Percentiles rank a stretch among this genome's conserved stretches.
These are phyloP conservation scores for Globisporangium alternatum DNA, from an alignment of 352 stramenopile species.

Conservation along the genomic window DNA sequence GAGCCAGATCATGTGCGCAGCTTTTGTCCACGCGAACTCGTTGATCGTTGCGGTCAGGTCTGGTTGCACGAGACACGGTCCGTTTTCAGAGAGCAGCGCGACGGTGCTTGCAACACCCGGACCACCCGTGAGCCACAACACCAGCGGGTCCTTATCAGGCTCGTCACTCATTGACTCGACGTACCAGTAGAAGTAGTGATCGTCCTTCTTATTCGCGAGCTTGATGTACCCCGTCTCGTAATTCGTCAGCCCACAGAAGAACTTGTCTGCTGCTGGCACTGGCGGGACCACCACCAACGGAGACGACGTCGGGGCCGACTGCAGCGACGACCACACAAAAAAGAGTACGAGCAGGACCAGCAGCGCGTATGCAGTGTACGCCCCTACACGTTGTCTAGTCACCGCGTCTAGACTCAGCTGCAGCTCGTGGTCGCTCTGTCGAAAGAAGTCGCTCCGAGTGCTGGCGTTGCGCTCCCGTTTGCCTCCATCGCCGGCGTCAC, in stretches of 20 bases:
- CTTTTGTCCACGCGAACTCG: constrained; percentile 40
- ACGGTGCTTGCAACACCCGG: constrained; percentile 35
- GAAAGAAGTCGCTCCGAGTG: neutral
- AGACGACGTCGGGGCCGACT: neutral
- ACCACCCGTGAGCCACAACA: constrained; percentile 62
- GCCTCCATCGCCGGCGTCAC: neutral
- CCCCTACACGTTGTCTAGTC: neutral
- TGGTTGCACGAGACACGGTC: constrained; percentile 42
- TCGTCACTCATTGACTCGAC: constrained; percentile 39
- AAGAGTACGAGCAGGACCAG: neutral
- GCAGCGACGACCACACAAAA: neutral
- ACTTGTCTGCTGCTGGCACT: constrained; percentile 7
- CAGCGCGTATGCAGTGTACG: neutral
- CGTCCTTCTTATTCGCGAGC: constrained; percentile 44
- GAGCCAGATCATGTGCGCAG: constrained; percentile 58
- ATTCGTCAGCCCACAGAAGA: constrained; percentile 35
- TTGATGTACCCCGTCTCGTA: constrained; percentile 52
- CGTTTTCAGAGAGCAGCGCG: constrained; percentile 52
- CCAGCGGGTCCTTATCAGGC: constrained; percentile 38
- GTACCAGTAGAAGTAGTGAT: constrained; percentile 75
- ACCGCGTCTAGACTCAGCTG: neutral
- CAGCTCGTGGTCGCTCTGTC: neutral
- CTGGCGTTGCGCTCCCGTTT: neutral
- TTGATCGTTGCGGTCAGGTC: constrained; percentile 38
- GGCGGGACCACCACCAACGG: no score